Conservation (phyloP, 176 grass and related monocot genomes). For the Stipa capillata region DNA sequence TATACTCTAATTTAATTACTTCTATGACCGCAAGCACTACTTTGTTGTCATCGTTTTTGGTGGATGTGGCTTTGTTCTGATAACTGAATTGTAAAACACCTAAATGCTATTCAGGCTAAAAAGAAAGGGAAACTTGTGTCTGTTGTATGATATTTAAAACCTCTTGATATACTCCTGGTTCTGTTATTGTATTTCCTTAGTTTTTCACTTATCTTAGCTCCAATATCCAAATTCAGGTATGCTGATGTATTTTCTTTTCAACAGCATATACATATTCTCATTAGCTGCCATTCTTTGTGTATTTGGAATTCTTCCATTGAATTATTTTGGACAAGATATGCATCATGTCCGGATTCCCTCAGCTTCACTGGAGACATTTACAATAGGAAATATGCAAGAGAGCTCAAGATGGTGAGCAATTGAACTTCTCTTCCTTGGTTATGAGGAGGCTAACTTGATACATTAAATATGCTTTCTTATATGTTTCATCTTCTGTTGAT, state of each 20-base stretch:
- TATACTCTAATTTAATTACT: slow-evolving; percentile 13
- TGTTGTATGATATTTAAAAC: background rate
- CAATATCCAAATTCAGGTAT: background rate
- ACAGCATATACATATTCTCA: slow-evolving; percentile 91
- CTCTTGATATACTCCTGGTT: background rate
- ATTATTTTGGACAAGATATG: slow-evolving; percentile 96
- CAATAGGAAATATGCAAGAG: slow-evolving; percentile 63
- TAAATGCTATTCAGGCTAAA: background rate
- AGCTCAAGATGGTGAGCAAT: slow-evolving; percentile 63
- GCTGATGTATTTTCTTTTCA: slow-evolving; percentile 21
- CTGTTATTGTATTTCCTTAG: background rate
- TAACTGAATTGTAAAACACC: background rate
- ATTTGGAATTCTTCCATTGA: slow-evolving; percentile 80
- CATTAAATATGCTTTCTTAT: background rate
- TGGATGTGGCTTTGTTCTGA: background rate
- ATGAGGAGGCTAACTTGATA: slow-evolving; percentile 8
- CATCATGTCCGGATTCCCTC: slow-evolving; percentile 43
- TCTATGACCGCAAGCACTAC: background rate
- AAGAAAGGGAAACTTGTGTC: background rate
- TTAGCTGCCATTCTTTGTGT: slow-evolving; percentile 72
- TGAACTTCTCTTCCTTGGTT: slow-evolving; percentile 15
- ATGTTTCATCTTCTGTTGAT: background rate
- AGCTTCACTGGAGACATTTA: slow-evolving; percentile 77
- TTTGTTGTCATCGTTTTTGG: background rate
- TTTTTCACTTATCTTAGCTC: background rate